Percentiles rank a stretch among this genome's conserved stretches.
Evolutionary conservation across 2,329 filamentous ascomycete genomes (phyloP).

Genomic region (Aspergillus aculeatus): DNA sequence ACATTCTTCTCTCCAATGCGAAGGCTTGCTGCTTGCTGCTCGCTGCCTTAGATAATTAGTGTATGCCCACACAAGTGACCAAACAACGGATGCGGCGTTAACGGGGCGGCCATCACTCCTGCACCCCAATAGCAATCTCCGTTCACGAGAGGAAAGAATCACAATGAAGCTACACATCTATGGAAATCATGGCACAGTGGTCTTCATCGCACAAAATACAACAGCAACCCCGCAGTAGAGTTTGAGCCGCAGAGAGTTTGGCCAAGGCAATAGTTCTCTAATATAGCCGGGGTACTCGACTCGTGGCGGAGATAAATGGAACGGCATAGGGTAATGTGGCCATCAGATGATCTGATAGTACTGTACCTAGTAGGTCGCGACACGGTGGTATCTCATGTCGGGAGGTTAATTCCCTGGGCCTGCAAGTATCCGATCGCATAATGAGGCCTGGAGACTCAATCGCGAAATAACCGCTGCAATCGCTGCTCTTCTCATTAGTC

Average conservation of each 20-base stretch:
- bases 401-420: slow-evolving; percentile 8
- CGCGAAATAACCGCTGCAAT: slow-evolving; percentile 12
- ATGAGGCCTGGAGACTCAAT: slow-evolving; percentile 9
- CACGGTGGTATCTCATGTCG: slow-evolving; percentile 4
- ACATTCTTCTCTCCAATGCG: not conserved
- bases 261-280: not conserved
- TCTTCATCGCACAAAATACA: not conserved
- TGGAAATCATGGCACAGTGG: not conserved
- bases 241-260: not conserved
- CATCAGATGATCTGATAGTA: slow-evolving; percentile 16
- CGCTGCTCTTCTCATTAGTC: slow-evolving; percentile 11
- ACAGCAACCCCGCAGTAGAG: not conserved
- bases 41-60: not conserved
- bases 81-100: not conserved
- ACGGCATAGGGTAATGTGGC: not conserved
- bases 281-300: not conserved
- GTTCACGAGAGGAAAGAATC: not conserved
- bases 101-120: not conserved
- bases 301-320: not conserved
- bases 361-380: slow-evolving; percentile 4
- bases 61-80: not conserved
- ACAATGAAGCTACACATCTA: not conserved
- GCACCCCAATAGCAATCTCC: not conserved
- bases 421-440: slow-evolving; percentile 27
- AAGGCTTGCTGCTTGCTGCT: not conserved